These are phyloP conservation scores for Gigaspora rosea DNA, from an alignment of 192 early-diverging fungal genomes.

Conservation along the genomic window DNA sequence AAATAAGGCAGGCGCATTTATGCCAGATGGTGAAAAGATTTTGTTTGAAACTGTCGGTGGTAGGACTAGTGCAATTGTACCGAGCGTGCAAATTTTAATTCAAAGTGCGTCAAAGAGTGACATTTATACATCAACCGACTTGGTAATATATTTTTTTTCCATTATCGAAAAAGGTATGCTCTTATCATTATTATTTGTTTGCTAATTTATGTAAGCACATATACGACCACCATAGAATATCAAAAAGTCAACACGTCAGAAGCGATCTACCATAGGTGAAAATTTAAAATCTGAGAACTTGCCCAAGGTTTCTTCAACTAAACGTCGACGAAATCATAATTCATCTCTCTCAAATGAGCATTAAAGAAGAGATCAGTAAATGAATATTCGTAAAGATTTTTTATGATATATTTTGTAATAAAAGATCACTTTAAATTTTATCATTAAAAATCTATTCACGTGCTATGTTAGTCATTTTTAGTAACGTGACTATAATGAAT, in stretches of 20 bases:
- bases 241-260: background rate
- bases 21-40: constrained; percentile 62
- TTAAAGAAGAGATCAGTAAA: no score
- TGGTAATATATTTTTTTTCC: background rate
- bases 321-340: no score
- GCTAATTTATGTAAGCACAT: background rate
- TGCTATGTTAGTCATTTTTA: no score
- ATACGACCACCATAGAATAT: background rate
- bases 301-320: no score
- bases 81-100: constrained; percentile 55
- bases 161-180: background rate
- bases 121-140: background rate
- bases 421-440: no score
- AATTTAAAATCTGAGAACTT: no score
- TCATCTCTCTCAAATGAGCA: no score
- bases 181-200: background rate
- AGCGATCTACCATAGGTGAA: background rate
- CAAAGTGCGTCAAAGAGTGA: background rate
- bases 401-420: no score
- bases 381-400: no score
- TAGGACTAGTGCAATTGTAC: constrained; percentile 65
- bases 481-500: no score
- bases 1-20: constrained; percentile 38
- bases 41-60: constrained; percentile 72
- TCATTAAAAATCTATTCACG: no score